Evolutionary conservation across 352 stramenopile genomes (phyloP).

Genomic region (Phytophthora sp.): DNA sequence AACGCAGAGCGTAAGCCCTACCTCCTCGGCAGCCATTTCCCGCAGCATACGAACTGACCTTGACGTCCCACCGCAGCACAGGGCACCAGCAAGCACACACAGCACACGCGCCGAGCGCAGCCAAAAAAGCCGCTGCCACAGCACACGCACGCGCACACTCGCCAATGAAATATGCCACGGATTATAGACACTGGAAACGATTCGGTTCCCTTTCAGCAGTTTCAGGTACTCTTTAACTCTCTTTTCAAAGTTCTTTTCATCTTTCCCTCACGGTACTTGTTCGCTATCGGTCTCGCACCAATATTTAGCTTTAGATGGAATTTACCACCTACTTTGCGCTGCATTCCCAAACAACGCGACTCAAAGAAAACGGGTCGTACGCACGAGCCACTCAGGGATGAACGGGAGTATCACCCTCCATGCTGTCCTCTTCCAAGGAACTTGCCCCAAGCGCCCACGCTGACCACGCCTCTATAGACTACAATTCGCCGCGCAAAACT

Average conservation of each 20-base stretch:
- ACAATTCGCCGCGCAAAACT: too few relatives aligned
- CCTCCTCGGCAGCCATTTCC: constrained; percentile 27
- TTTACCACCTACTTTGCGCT: constrained; percentile 83
- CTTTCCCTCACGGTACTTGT: constrained; percentile 82
- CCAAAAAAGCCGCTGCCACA: constrained; percentile 9
- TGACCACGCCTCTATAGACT: too few relatives aligned
- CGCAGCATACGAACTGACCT: constrained; percentile 31
- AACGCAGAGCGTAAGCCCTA: too few relatives aligned
- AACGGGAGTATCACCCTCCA: constrained; percentile 88
- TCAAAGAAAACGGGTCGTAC: constrained; percentile 72
- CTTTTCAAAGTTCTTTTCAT: constrained; percentile 91
- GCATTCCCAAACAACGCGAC: constrained; percentile 89
- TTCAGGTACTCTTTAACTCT: constrained; percentile 93
- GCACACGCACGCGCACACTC: constrained; percentile 19
- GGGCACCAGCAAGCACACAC: constrained; percentile 26
- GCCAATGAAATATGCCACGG: constrained; percentile 29
- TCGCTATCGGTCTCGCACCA: constrained; percentile 84
- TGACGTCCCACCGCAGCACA: constrained; percentile 30
- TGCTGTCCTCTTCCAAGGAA: too few relatives aligned
- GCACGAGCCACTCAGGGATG: constrained; percentile 41
- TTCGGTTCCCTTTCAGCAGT: constrained; percentile 87
- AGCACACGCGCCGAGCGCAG: constrained; percentile 13
- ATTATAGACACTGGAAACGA: constrained; percentile 46
- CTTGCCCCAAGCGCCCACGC: too few relatives aligned
- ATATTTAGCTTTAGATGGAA: constrained; percentile 93